These are phyloP conservation scores for Aphelidium insulamus DNA, from an alignment of 371 early-diverging fungal species.

Conservation along the genomic window DNA sequence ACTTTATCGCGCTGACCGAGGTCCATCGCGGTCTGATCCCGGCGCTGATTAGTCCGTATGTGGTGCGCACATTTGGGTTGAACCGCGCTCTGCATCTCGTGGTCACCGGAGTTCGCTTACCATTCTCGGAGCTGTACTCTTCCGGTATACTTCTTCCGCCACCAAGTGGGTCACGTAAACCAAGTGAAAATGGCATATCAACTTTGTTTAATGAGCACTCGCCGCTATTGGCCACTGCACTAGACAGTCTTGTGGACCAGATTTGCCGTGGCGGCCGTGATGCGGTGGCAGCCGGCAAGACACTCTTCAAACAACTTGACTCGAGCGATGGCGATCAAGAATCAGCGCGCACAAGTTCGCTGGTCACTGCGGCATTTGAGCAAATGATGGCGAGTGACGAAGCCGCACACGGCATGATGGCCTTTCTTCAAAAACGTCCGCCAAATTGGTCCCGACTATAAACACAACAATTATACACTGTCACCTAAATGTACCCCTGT, in stretches of 20 bases:
- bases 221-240: slow-evolving; percentile 25
- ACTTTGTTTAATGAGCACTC: slow-evolving; percentile 26
- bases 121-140: slow-evolving; percentile 14
- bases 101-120: slow-evolving; percentile 33
- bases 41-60: slow-evolving; percentile 40
- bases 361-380: slow-evolving; percentile 21
- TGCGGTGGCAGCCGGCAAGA: slow-evolving; percentile 6
- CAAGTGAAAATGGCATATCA: slow-evolving; percentile 18
- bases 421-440: slow-evolving; percentile 24
- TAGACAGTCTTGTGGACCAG: slow-evolving; percentile 23
- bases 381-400: slow-evolving; percentile 40
- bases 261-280: slow-evolving; percentile 11
- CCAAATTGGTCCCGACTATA: too few species aligned
- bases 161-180: slow-evolving; percentile 9
- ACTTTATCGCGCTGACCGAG: slow-evolving; percentile 35
- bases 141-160: slow-evolving; percentile 15
- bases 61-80: slow-evolving; percentile 34
- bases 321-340: too few species aligned
- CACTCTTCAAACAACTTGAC: too few species aligned
- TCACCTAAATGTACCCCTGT: too few species aligned
- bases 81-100: slow-evolving; percentile 30
- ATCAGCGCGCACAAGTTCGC: too few species aligned
- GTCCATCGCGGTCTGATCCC: slow-evolving; percentile 42
- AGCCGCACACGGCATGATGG: slow-evolving; percentile 36
- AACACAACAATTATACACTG: too few species aligned